These are phyloP conservation scores for Annona squamosa DNA, from an alignment of 164 flowering plant genomes.

Conservation along the genomic window DNA sequence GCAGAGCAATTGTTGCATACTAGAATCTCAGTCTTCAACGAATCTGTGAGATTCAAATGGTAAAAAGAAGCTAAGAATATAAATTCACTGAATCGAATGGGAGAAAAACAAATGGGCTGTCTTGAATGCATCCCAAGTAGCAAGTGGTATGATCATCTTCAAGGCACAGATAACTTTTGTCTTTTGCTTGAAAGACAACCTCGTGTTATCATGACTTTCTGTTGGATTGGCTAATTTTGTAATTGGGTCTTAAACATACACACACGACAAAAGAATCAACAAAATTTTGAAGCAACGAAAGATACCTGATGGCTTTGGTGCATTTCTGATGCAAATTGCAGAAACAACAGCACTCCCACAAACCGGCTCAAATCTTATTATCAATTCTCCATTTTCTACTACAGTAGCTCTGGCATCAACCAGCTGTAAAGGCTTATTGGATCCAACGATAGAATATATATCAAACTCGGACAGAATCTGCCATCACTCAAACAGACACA, in stretches of 20 bases:
- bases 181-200: background rate
- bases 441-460: slow-evolving; percentile 64
- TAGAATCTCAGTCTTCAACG: slow-evolving; percentile 27
- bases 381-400: slow-evolving; percentile 38
- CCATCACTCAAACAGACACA: background rate
- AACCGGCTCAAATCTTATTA: slow-evolving; percentile 55
- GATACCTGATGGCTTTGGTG: slow-evolving; percentile 40
- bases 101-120: background rate
- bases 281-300: background rate
- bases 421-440: slow-evolving; percentile 68
- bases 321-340: slow-evolving; percentile 66
- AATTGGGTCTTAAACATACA: background rate
- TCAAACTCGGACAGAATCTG: slow-evolving; percentile 44
- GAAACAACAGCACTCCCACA: slow-evolving; percentile 63
- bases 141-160: background rate
- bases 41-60: background rate
- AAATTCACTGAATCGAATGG: background rate
- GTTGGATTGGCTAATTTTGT: background rate
- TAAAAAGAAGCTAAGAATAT: background rate
- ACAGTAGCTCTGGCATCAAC: slow-evolving; percentile 47
- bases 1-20: slow-evolving; percentile 52
- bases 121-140: background rate
- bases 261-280: too few relatives aligned
- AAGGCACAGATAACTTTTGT: background rate
- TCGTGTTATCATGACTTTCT: background rate